Base-by-base conservation (phyloP, 2,329 filamentous ascomycete genomes). In the Aspergillus cejpii region DNA sequence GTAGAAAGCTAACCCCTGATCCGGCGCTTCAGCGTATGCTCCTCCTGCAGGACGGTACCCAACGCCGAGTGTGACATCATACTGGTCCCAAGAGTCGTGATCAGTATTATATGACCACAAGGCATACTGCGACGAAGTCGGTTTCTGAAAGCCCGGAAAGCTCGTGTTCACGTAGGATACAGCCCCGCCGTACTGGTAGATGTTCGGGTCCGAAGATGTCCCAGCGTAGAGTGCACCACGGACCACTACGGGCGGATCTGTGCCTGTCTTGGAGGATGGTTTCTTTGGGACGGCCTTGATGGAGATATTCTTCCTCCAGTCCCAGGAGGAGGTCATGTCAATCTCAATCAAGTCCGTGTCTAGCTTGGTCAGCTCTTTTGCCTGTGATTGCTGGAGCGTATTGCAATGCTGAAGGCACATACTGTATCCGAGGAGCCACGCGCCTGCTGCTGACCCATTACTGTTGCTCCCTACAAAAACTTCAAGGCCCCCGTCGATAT, bases 1-100 rank as follows among this genome's bases (percentile, higher is more conserved):
- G 45, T 65, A 71, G 41, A 70, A 70, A 2, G 54, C 66, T 3
- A 69, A 47, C 6, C 63, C 60, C 28, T 60, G 61, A 33, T 66
- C 62, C 15, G 60, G 54, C 6, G 65, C 64, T 45, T 70, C 67
- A 14, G 67, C 56, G 40, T 52, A 61, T 17, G 64, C 58, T n/a
- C 68, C 68, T 44, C 64, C 61, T 38, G 59, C 66, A 15, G 66
- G 64, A 23, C 53, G 54, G 11, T 57, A 44, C 6, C 51, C 49
- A 6, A 53, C 41, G 23, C 47, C 46, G 1, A 46, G 37, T 17
- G 53, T 57, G 14, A 61, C 44, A 39, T 65, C 57, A 37, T 58
- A 58, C 41, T 57, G 55, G 12, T 37, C 29, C 64, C 63, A 66
- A 10, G 15, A 38, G 11, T 54, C 37, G 8, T 31, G 33, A 2